Conservation (phyloP, 2,329 filamentous ascomycete species). For the Aspergillus ibericus region DNA sequence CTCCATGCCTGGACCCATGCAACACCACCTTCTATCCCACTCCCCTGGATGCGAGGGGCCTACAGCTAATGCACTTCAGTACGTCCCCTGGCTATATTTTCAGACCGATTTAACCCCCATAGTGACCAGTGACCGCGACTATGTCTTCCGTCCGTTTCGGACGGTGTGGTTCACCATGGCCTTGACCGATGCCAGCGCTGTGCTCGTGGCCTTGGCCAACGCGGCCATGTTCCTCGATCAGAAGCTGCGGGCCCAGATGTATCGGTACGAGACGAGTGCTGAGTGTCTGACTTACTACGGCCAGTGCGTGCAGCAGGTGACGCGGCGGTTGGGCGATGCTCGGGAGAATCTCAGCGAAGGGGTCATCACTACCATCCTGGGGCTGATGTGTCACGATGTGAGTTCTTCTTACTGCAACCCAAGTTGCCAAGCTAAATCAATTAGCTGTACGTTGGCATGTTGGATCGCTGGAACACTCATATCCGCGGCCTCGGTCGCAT, state of each 20-base stretch:
- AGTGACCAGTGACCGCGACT: conserved; percentile 13
- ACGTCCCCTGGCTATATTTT: not conserved
- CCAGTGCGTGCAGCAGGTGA: conserved; percentile 19
- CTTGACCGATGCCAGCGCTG: conserved; percentile 22
- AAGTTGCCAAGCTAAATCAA: not conserved
- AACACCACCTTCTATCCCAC: not conserved
- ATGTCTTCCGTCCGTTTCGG: conserved; percentile 28
- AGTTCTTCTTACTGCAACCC: not conserved
- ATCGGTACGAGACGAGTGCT: conserved; percentile 21
- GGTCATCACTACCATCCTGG: not conserved
- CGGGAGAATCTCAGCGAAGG: conserved; percentile 16
- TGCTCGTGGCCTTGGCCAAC: conserved; percentile 26
- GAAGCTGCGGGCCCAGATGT: conserved; percentile 12
- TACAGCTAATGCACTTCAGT: conserved; percentile 6
- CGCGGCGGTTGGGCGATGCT: conserved; percentile 18
- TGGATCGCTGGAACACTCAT: conserved; percentile 22
- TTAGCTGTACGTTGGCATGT: conserved; percentile 19
- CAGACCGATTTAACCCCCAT: not conserved
- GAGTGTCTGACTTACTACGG: conserved; percentile 25
- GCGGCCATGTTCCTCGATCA: conserved; percentile 28
- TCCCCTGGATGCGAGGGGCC: not conserved
- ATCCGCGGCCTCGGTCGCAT: conserved; percentile 22
- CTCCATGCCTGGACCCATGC: not conserved
- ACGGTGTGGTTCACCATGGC: conserved; percentile 29
- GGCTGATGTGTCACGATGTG: conserved; percentile 2